Conservation (phyloP, 1,284 basidiomycete species). For the Ganoderma leucocontextum region DNA sequence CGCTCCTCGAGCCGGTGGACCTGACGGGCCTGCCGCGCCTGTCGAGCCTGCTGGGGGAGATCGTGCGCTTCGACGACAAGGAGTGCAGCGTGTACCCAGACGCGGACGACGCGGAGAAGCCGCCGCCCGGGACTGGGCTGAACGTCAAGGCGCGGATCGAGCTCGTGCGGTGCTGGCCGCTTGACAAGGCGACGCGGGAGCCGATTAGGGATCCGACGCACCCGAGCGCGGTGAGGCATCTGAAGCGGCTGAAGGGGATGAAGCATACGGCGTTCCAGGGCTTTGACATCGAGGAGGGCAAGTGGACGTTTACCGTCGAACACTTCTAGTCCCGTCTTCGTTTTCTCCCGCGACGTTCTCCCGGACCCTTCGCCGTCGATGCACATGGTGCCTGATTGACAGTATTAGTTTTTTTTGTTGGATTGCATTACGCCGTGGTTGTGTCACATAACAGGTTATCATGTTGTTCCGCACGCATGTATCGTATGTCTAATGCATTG, state of each 20-base stretch:
- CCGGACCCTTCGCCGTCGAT: not conserved
- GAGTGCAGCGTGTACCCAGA: conserved; percentile 96
- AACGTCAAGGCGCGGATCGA: conserved; percentile 89
- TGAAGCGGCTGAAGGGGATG: conserved; percentile 87
- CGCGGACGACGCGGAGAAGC: conserved; percentile 81
- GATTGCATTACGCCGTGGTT: not conserved
- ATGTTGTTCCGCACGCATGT: conserved; percentile 3
- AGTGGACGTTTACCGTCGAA: conserved; percentile 94
- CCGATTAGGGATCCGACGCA: conserved; percentile 88
- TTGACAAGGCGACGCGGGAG: conserved; percentile 92
- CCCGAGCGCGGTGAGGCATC: conserved; percentile 77
- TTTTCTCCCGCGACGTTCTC: not conserved
- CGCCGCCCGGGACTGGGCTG: conserved; percentile 84
- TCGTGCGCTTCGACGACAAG: conserved; percentile 91
- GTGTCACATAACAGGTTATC: not conserved
- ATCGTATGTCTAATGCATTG: conserved; percentile 1
- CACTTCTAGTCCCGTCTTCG: conserved; percentile 70
- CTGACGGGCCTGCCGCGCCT: conserved; percentile 88
- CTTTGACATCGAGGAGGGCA: conserved; percentile 84
- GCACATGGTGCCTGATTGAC: not conserved
- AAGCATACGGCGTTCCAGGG: conserved; percentile 87
- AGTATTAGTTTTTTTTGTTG: not conserved
- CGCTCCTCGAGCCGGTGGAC: conserved; percentile 93
- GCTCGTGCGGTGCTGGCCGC: conserved; percentile 87
- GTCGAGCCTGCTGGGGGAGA: conserved; percentile 84